Conservation (phyloP, 2,329 filamentous ascomycete species). For the Fusarium hainanense region DNA sequence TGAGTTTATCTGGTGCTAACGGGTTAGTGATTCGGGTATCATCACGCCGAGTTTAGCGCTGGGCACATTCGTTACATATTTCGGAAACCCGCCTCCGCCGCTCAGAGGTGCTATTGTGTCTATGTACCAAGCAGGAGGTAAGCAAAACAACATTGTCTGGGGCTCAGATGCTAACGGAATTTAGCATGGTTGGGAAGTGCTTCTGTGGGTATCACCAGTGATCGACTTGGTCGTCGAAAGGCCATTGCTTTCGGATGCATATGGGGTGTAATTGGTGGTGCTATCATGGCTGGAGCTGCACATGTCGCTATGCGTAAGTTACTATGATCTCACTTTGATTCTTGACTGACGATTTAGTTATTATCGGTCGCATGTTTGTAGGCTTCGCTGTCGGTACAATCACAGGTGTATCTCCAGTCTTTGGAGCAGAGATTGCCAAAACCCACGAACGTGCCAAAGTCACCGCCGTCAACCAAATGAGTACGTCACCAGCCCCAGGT, state of each 20-base stretch:
- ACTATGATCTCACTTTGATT: rapidly evolving
- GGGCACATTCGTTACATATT: slow-evolving; percentile 51
- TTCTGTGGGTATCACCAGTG: slow-evolving; percentile 54
- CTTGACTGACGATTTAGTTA: slow-evolving; percentile 41
- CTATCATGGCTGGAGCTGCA: slow-evolving; percentile 54
- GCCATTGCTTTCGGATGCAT: slow-evolving; percentile 56
- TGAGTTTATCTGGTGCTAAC: too few relatives aligned
- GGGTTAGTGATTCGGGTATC: slow-evolving; percentile 51
- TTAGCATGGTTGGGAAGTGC: slow-evolving; percentile 55
- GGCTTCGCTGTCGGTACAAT: slow-evolving; percentile 56
- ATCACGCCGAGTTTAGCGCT: slow-evolving; percentile 55
- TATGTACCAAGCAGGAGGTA: slow-evolving; percentile 55
- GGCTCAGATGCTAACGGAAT: not conserved
- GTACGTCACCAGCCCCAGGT: too few relatives aligned
- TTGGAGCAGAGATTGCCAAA: slow-evolving; percentile 56
- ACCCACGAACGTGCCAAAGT: slow-evolving; percentile 54
- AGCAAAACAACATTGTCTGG: too few relatives aligned
- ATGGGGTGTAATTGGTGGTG: slow-evolving; percentile 54
- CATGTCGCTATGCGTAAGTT: slow-evolving; percentile 55
- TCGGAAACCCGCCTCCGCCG: slow-evolving; percentile 50
- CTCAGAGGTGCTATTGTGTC: slow-evolving; percentile 55
- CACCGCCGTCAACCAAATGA: slow-evolving; percentile 57
- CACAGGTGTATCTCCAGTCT: slow-evolving; percentile 55
- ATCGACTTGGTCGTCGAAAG: slow-evolving; percentile 52
- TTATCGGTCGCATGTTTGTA: slow-evolving; percentile 53